These are phyloP conservation scores for Ascodesmis nigricans DNA, from an alignment of 495 filamentous ascomycete species.

Conservation along the genomic window DNA sequence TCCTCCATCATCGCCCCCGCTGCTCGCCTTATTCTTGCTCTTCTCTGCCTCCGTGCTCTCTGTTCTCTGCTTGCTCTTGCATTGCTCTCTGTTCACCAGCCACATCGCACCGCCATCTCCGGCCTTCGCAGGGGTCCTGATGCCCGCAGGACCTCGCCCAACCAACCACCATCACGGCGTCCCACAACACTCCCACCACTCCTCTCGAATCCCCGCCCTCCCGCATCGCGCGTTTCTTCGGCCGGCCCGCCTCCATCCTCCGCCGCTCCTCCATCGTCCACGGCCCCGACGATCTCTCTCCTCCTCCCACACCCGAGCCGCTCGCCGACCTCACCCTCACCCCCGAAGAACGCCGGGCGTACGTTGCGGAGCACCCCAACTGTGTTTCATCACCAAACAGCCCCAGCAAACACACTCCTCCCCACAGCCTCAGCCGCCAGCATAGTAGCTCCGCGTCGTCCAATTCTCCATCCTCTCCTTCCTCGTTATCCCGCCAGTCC, in stretches of 20 bases:
- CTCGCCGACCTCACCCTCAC: slow-evolving; percentile 34
- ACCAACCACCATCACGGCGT: background rate
- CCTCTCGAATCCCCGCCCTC: background rate
- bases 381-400: slow-evolving; percentile 4
- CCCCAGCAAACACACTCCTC: slow-evolving; percentile 3
- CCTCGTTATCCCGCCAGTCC: slow-evolving; percentile 7
- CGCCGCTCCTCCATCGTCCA: background rate
- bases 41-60: slow-evolving; percentile 1
- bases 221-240: slow-evolving; percentile 1
- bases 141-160: background rate
- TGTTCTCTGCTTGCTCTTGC: background rate
- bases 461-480: slow-evolving; percentile 7
- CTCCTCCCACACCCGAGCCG: background rate
- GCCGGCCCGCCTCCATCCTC: background rate
- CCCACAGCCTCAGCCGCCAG: slow-evolving; percentile 12
- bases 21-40: background rate
- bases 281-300: background rate
- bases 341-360: slow-evolving; percentile 32
- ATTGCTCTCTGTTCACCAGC: background rate
- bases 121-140: no score
- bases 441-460: slow-evolving; percentile 12
- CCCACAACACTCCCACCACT: background rate
- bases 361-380: background rate
- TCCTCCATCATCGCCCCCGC: no score
- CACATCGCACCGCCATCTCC: no score